A percentile compares a stretch with the other conserved stretches of the same genome.
Evolutionary conservation across 169 alveolate genomes (phyloP).

Genomic region (Neospora caninum): DNA sequence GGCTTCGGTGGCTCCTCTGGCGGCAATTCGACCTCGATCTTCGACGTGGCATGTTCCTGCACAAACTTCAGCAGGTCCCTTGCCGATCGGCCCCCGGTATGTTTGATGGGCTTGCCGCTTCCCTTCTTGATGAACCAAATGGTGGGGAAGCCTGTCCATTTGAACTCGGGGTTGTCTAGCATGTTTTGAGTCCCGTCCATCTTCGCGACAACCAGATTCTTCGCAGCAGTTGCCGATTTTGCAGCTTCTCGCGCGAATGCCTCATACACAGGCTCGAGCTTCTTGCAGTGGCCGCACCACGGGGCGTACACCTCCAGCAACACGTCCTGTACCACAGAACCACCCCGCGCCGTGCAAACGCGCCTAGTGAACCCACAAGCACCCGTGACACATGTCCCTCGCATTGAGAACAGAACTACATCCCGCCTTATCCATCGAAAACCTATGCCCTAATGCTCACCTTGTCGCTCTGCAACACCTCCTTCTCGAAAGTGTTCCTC

Average conservation of each 20-base stretch:
- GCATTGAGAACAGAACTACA: constrained; percentile 67
- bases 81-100: constrained; percentile 29
- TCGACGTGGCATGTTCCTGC: constrained; percentile 39
- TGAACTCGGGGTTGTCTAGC: constrained; percentile 14
- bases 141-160: constrained; percentile 50
- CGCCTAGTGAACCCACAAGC: constrained; percentile 98
- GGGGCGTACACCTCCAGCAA: constrained; percentile 95
- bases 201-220: constrained; percentile 57
- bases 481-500: constrained; percentile 46
- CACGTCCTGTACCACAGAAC: constrained; percentile 77
- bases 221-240: constrained; percentile 6
- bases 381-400: constrained; percentile 87
- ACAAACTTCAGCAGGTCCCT: constrained; percentile 37
- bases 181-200: constrained; percentile 60
- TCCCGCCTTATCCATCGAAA: not conserved
- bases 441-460: not conserved
- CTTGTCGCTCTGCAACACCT: constrained; percentile 82
- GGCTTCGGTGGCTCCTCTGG: not conserved
- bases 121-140: constrained; percentile 59
- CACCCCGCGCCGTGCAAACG: constrained; percentile 84
- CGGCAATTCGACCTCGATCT: constrained; percentile 5
- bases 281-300: constrained; percentile 98
- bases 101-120: constrained; percentile 38
- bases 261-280: constrained; percentile 87
- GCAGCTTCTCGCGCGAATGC: constrained; percentile 70